Base-by-base conservation (phyloP, 371 early-diverging fungal species). In the Rhizopus arrhizus region DNA sequence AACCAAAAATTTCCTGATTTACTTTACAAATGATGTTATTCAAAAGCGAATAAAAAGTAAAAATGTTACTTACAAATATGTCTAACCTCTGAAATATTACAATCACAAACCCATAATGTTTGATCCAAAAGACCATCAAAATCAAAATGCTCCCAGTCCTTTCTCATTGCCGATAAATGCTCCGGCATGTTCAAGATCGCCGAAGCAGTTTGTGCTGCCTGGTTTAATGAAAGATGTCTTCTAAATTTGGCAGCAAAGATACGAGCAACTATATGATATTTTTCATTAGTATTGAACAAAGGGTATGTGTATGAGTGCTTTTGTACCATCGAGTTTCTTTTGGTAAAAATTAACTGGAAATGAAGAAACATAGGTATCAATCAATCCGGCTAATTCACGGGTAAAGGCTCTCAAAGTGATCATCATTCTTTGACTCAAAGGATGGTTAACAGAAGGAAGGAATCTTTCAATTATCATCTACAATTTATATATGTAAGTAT, bases 61-160 rank as follows among this genome's bases (percentile, higher is more conserved):
- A 41, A 28, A 38, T 33, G 16, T 13, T 8, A 65, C 69, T 57
- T 73, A 79, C 81, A 57, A 4, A 70, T 70, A 48, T 66, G 57
- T 53, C 64, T 61, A 16, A 86, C 58, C 28, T 81, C 74, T 3
- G 40, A 50, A 6, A 58, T 61, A 10, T 73, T 66, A 55, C 85
- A 85, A 53, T 80, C 81, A 57, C 80, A 78, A 13, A 83, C 69
- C 85, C 84, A 85, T 13, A 71, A 55, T 5, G 79, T 76, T 53
- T 84, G 85, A 34, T 82, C 84, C 15, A 73, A 56, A 16, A 86
- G 65, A 32, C 64, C 63, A 7, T 70, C 80, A 54, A 85, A 64
- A 36, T 85, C 85, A 29, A 85, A 61, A 3, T 53, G 36, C 10
- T 77, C 70, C 85, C 85, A 86, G 31, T 84, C 85, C 7, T 42